Evolutionary conservation across 2,329 filamentous ascomycete genomes (phyloP).

Genomic region (Exutisphaerella laricina): DNA sequence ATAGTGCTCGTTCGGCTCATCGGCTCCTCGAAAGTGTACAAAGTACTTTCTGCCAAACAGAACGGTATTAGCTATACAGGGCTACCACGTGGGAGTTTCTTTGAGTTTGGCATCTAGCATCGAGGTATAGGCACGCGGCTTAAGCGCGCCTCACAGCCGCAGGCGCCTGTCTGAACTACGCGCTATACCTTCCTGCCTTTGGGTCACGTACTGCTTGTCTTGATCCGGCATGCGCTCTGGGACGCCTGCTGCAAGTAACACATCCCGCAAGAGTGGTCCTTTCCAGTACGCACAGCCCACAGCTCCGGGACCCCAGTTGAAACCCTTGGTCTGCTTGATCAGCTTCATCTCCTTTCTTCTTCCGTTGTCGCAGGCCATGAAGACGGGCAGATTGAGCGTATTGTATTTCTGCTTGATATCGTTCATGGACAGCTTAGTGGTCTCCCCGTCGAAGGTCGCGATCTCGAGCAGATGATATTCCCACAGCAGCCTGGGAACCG

Average conservation of each 20-base stretch:
- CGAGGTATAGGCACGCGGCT: too few relatives aligned
- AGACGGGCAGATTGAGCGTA: slow-evolving; percentile 45
- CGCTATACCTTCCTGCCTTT: too few relatives aligned
- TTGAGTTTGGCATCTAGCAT: too few relatives aligned
- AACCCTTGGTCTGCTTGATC: slow-evolving; percentile 45
- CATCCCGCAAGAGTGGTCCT: slow-evolving; percentile 42
- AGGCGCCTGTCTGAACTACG: too few relatives aligned
- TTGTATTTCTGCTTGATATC: slow-evolving; percentile 41
- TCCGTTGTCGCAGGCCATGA: slow-evolving; percentile 48
- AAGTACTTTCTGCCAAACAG: too few relatives aligned
- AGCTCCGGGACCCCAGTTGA: slow-evolving; percentile 44
- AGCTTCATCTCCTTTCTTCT: slow-evolving; percentile 50
- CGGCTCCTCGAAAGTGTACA: slow-evolving; percentile 49
- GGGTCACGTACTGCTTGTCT: too few relatives aligned
- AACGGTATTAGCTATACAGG: too few relatives aligned
- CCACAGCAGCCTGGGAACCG: slow-evolving; percentile 48
- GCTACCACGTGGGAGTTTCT: too few relatives aligned
- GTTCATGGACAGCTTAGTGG: slow-evolving; percentile 40
- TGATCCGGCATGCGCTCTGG: slow-evolving; percentile 16
- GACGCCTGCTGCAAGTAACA: slow-evolving; percentile 41
- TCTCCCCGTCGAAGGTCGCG: slow-evolving; percentile 34
- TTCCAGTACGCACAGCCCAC: slow-evolving; percentile 50
- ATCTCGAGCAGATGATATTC: slow-evolving; percentile 47
- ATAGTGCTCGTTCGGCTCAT: slow-evolving; percentile 45
- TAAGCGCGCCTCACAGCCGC: too few relatives aligned